Percentiles rank a stretch among this genome's conserved stretches.
Evolutionary conservation across 2,329 filamentous ascomycete genomes (phyloP).

Genomic region (Neonectria ditissima): DNA sequence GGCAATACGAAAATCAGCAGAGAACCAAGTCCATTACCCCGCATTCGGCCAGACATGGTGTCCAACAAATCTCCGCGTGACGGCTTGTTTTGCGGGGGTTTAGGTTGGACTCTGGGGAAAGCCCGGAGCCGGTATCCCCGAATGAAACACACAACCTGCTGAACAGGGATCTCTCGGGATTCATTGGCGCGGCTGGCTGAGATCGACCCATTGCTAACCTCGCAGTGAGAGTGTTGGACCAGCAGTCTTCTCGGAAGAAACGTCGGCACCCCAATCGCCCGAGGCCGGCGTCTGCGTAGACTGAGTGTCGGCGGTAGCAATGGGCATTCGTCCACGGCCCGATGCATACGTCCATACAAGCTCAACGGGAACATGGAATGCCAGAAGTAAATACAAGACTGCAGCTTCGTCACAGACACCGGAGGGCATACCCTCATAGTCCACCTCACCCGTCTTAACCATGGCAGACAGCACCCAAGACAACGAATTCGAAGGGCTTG

Average conservation of each 20-base stretch:
- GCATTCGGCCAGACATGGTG: background rate
- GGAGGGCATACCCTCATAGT: background rate
- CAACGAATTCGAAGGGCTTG: slow-evolving; percentile 40
- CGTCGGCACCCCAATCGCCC: background rate
- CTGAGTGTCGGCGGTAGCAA: background rate
- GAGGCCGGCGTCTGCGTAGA: background rate
- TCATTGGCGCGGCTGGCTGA: background rate
- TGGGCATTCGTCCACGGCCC: slow-evolving; percentile 7
- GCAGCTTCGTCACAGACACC: background rate
- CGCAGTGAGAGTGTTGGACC: background rate
- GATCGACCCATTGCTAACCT: background rate
- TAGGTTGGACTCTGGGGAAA: background rate
- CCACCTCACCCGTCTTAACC: background rate
- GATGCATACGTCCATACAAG: slow-evolving; percentile 14
- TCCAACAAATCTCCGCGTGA: background rate
- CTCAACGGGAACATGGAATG: too few species aligned
- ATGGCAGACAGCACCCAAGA: slow-evolving; percentile 19
- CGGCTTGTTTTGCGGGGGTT: background rate
- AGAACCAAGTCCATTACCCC: background rate
- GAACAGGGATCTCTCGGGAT: background rate
- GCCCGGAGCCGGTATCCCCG: background rate
- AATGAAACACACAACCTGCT: background rate
- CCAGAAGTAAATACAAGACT: background rate
- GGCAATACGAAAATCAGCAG: background rate
- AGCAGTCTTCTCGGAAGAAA: background rate